Percentiles rank a stretch among this genome's conserved stretches.
Conservation (phyloP, 768 basidiomycete genomes). For the Mycena amicta region DNA sequence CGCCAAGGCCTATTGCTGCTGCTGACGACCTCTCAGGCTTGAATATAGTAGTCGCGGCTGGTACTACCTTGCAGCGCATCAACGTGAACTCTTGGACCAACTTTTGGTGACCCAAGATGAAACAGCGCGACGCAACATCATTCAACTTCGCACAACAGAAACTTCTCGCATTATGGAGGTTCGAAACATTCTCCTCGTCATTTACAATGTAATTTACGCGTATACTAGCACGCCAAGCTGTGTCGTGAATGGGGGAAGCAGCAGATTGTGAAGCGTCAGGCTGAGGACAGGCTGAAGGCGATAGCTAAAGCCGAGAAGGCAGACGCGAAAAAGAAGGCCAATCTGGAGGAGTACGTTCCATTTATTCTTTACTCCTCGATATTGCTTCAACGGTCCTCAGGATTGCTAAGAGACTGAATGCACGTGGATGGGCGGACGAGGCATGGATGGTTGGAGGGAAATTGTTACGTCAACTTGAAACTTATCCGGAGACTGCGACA, state of each 20-base stretch:
- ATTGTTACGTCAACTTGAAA: background rate
- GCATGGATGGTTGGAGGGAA: slow-evolving; percentile 9
- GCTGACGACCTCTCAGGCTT: too few relatives aligned
- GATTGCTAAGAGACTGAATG: slow-evolving; percentile 4
- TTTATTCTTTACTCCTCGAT: background rate
- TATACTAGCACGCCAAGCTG: slow-evolving; percentile 5
- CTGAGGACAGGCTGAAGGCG: background rate
- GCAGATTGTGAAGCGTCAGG: slow-evolving; percentile 2
- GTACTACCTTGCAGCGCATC: background rate
- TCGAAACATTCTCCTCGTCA: background rate
- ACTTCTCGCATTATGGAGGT: background rate
- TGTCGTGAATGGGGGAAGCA: slow-evolving; percentile 9
- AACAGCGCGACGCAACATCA: background rate
- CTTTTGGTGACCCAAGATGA: background rate
- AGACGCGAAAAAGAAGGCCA: background rate
- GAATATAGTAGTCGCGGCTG: background rate
- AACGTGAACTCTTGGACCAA: background rate
- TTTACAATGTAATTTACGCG: background rate
- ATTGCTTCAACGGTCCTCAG: background rate
- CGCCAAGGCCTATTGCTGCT: too few relatives aligned
- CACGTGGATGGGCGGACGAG: slow-evolving; percentile 13
- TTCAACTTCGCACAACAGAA: background rate
- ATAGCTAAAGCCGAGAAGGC: background rate
- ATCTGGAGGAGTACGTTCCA: slow-evolving; percentile 5
- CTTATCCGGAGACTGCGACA: background rate